Evolutionary conservation across 1,139 yeast species (phyloP), one percentile per base, ranked within the genome.

Genomic region (Suhomyces choctaworum): DNA sequence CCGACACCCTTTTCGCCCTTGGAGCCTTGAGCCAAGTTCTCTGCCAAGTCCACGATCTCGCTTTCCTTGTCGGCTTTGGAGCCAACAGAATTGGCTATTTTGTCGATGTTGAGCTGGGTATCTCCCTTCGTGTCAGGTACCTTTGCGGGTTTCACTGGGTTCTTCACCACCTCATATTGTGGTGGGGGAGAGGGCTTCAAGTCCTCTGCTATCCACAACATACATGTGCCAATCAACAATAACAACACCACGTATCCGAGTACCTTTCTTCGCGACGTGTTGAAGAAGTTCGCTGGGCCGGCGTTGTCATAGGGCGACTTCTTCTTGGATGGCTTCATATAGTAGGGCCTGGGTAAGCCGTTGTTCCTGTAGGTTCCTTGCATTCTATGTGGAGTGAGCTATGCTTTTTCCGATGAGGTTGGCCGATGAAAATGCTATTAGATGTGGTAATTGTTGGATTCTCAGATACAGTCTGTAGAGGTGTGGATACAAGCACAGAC

Each of bases 331-430:
- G 76, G 76, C 46, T 68, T 70, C 76, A 70, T 70, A 47, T 70
- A 68, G 51, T 70, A 70, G 5, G 76, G 76, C 41, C 76, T 56
- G 20, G 76, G 76, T 40, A 70, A 59, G 16, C 76, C 76, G 45
- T 64, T 61, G 35, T 56, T 62, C 32, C 64, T 65, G 45, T 70
- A 66, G 13, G 70, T 59, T 27, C 76, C 76, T 56, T 70, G 76
- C 76, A 70, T 70, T 23, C 22, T 27, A 25, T 25, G 16, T n/a
- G n/a, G n/a, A n/a, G n/a, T n/a, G n/a, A n/a, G n/a, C n/a, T n/a
- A n/a, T n/a, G 22, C 29, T 22, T 20, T 21, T 17, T 25, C 12
- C 7, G 21, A 21, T 13, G 22, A 13, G 13, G 14, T n/a, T n/a
- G n/a, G n/a, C n/a, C n/a, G n/a, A n/a, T n/a, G n/a, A n/a, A n/a